Base-by-base conservation (phyloP, 495 filamentous ascomycete genomes). In the Penicillium crystallinum region DNA sequence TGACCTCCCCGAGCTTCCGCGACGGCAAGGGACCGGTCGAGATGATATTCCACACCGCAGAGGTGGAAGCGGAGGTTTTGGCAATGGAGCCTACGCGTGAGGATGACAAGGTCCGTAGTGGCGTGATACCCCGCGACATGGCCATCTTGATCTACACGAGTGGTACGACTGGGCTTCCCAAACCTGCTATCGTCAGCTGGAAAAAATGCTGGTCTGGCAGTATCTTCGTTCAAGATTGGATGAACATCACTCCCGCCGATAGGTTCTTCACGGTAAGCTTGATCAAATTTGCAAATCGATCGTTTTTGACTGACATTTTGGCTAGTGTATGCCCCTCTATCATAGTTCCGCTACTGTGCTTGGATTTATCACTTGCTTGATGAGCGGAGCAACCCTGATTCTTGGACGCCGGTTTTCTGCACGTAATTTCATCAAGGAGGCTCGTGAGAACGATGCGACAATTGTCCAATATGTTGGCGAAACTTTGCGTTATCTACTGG, bases 391-490 rank as follows among this genome's bases (percentile, higher is more conserved):
- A 18, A 87, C 91, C 3, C 67, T 95, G 25, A 76, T 85, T 51
- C 61, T 97, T 9, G 86, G 87, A 31, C 87, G 82, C 57, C 85
- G 85, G 56, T 98, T 98, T 73, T 89, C 86, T 11, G 89, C 84
- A 3, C 79, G 78, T 30, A 87, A 77, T 1, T 97, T 96, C 71
- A 95, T 89, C 85, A 77, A 81, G 23, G 89, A 95, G 48, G 85
- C 86, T 19, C 81, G 87, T 8, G 77, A 80, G 22, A 81, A 81
- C 31, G 66, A 87, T 19, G 86, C 92, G 23, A 96, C 89, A 0
- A 75, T 89, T 18, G 86, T 97, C 54, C 93, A 97, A 61, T 98
- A 98, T 57, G 92, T 98, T 9, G 93, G 93, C 30, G 93, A 98
- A 65, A 96, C 89, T 0, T 89, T 90, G 53, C 85, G 93, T 2